phyloP scores from a whole-genome alignment of 495 filamentous ascomycete species.

The Immersiella caudata region DNA sequence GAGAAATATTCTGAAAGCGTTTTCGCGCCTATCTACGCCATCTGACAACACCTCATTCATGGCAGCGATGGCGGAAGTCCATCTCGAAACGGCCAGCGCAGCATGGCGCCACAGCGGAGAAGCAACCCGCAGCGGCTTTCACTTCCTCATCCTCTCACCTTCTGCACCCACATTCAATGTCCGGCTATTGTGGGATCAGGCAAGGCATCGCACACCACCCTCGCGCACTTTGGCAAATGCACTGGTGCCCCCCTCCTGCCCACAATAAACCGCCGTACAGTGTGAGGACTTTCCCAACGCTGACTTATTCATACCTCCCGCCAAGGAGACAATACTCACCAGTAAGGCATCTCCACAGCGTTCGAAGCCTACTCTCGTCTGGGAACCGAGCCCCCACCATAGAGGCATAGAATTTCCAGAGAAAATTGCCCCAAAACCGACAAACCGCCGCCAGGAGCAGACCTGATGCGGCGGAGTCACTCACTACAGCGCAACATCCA shows the following conservation, averaged over 20 bases:
- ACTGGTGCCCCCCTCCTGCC: background rate
- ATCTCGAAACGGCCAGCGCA: background rate
- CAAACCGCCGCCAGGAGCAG: slow-evolving; percentile 6
- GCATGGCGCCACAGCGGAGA: background rate
- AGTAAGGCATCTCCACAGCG: background rate
- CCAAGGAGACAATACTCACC: slow-evolving; percentile 6
- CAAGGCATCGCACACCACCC: background rate
- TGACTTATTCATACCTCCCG: background rate
- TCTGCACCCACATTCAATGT: background rate
- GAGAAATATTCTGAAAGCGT: background rate
- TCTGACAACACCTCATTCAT: background rate
- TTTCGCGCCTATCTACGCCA: background rate
- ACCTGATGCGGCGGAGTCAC: background rate
- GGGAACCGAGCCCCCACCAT: background rate
- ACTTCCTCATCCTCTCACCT: background rate
- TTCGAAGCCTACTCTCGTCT: background rate
- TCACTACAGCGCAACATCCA: background rate
- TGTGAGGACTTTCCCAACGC: background rate
- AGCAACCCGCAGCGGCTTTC: background rate
- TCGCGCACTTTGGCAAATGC: background rate
- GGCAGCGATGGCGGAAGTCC: background rate
- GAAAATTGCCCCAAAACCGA: slow-evolving; percentile 6
- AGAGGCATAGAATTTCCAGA: slow-evolving; percentile 11
- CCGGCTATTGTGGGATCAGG: slow-evolving; percentile 6
- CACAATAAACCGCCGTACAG: background rate